phyloP scores from a whole-genome alignment of 1,284 basidiomycete genomes.

The Ganoderma resinaceum region DNA sequence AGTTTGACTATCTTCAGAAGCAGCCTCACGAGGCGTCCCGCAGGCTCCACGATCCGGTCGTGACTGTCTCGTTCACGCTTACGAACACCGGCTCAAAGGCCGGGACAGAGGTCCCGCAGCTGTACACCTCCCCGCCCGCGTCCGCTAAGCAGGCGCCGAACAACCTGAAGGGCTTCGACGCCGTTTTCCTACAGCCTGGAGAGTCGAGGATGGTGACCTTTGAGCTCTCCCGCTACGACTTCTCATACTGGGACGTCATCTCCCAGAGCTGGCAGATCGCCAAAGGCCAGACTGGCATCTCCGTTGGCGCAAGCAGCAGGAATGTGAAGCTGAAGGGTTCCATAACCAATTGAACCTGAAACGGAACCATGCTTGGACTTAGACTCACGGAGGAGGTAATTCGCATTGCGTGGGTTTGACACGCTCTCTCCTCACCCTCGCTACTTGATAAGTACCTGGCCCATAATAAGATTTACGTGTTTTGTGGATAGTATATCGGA shows the following conservation, averaged over 20 bases:
- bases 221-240: slow-evolving; percentile 67
- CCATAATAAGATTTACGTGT: not conserved
- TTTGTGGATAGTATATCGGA: slow-evolving; percentile 2
- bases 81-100: slow-evolving; percentile 44
- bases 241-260: slow-evolving; percentile 44
- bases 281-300: slow-evolving; percentile 35
- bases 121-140: slow-evolving; percentile 67
- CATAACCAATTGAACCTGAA: slow-evolving; percentile 39
- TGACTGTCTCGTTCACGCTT: slow-evolving; percentile 42
- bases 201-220: slow-evolving; percentile 56
- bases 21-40: not conserved
- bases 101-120: slow-evolving; percentile 59
- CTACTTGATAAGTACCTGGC: not conserved
- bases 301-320: slow-evolving; percentile 41
- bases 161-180: slow-evolving; percentile 71
- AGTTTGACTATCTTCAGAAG: not conserved
- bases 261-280: slow-evolving; percentile 39
- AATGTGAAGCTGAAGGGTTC: slow-evolving; percentile 38
- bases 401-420: not conserved
- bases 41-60: slow-evolving; percentile 42
- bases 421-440: not conserved
- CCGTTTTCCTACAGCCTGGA: slow-evolving; percentile 56
- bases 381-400: not conserved
- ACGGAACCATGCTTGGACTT: not conserved
- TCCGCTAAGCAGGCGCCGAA: slow-evolving; percentile 66